Base-by-base conservation (phyloP, 202 grass and related monocot species). In the Sporobolus alterniflorus region DNA sequence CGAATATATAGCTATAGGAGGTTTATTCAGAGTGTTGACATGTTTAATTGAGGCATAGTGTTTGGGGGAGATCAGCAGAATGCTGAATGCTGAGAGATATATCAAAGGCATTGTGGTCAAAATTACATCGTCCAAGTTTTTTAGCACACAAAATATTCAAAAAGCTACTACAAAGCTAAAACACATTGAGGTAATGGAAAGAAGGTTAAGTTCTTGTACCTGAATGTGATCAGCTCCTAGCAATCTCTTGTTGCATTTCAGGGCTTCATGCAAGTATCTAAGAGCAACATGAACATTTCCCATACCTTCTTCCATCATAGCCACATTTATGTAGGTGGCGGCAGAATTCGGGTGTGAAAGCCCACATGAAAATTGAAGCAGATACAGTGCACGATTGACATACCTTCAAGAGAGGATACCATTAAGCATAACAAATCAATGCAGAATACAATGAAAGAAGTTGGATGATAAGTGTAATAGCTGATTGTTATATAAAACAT, bases 231-330 rank as follows among this genome's bases (percentile, higher is more conserved):
- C 97, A 71, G 93, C 79, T 71, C 97, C 97, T 56, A 99, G 88
- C 84, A 99, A 89, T 84, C 97, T 92, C 71, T 92, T 99, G 67
- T 99, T 99, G 88, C 97, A 99, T 67, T 99, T 99, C 44, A 99
- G 91, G 12, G 97, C 97, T 85, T 99, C 97, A 87, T 99, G 97
- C 73, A 99, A 91, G 77, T 99, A 99, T 44, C 97, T 88, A 66
- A 99, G 93, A 71, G 97, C 97, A 88, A 96, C 88, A 86, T 99
- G 81, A 83, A 99, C 97, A 91, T 99, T 99, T 85, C 97, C 93
- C 91, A 99, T 91, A 77, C 97, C 93, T 91, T 99, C 97, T 88
- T 99, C 97, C 97, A 99, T 99, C 97, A 99, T 96, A 81, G 97
- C 97, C 75, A 99, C 91, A 88, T 99, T 99, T 90, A 99, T 99